A percentile compares a stretch with the other conserved stretches of the same genome.
phyloP scores from a whole-genome alignment of 2,329 filamentous ascomycete genomes.

The Neopestalotiopsis clavispora region DNA sequence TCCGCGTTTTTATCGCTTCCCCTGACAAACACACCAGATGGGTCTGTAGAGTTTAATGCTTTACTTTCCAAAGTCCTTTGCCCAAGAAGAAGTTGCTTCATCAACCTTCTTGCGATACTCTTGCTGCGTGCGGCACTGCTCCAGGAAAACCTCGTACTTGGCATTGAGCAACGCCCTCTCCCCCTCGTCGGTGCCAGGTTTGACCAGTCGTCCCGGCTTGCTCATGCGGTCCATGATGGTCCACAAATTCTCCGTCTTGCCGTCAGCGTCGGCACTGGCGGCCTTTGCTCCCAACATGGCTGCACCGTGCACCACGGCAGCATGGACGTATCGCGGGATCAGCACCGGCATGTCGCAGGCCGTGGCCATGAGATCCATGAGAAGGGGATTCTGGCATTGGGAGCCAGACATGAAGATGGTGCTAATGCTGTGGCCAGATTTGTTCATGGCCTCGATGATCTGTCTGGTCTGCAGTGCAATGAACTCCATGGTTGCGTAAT shows the following conservation, averaged over 20 bases:
- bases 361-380: constrained; percentile 91
- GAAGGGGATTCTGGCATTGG: constrained; percentile 92
- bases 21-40: neutral
- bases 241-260: constrained; percentile 88
- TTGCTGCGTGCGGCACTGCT: constrained; percentile 87
- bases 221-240: constrained; percentile 97
- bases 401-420: constrained; percentile 99
- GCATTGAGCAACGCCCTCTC: constrained; percentile 82
- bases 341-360: constrained; percentile 91
- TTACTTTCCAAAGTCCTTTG: constrained; percentile 24
- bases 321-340: constrained; percentile 91
- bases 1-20: neutral
- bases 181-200: constrained; percentile 71
- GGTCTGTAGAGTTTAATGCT: neutral
- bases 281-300: constrained; percentile 98
- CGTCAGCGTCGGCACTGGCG: constrained; percentile 78
- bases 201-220: constrained; percentile 85
- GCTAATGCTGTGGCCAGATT: constrained; percentile 81
- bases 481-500: constrained; percentile 97
- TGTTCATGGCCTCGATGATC: constrained; percentile 94
- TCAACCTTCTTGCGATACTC: constrained; percentile 82
- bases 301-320: constrained; percentile 95
- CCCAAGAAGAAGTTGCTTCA: constrained; percentile 51
- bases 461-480: constrained; percentile 96
- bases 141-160: constrained; percentile 96